phyloP scores from a whole-genome alignment of 257 asterid species.

The Solanum etuberosum region DNA sequence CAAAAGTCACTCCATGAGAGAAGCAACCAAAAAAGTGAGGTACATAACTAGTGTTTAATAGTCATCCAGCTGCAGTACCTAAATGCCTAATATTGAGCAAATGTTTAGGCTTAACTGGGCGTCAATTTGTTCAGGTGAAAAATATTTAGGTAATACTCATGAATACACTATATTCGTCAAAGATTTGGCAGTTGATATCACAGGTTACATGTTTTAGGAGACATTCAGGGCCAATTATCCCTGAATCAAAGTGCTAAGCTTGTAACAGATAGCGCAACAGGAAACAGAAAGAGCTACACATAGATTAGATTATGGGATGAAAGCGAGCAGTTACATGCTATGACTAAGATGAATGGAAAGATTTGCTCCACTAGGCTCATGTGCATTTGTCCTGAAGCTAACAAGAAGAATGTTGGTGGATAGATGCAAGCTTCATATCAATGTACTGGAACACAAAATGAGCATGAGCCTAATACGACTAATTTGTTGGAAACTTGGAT shows the following conservation, averaged over 20 bases:
- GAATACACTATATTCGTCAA: constrained; percentile 66
- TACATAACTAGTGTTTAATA: too few species aligned
- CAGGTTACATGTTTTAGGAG: constrained; percentile 47
- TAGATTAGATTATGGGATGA: constrained; percentile 74
- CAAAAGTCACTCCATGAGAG: too few species aligned
- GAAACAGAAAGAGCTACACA: constrained; percentile 75
- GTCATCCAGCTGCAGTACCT: too few species aligned
- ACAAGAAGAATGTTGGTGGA: constrained; percentile 25
- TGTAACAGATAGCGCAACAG: constrained; percentile 15
- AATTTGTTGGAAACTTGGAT: too few species aligned
- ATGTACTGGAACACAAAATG: too few species aligned
- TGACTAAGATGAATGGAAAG: background rate
- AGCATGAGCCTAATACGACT: too few species aligned
- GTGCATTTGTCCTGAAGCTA: too few species aligned
- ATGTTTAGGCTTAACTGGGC: constrained; percentile 68
- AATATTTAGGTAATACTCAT: constrained; percentile 43
- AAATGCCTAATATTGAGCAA: constrained; percentile 15
- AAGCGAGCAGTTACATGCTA: constrained; percentile 65
- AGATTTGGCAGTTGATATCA: constrained; percentile 73
- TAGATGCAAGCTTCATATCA: constrained; percentile 18
- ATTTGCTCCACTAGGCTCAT: too few species aligned
- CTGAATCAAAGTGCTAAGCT: constrained; percentile 17
- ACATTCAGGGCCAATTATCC: constrained; percentile 46
- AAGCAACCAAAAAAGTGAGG: too few species aligned
- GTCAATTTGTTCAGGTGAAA: constrained; percentile 58